Base-by-base conservation (phyloP, 2,329 filamentous ascomycete species). In the Alternaria viburni region DNA sequence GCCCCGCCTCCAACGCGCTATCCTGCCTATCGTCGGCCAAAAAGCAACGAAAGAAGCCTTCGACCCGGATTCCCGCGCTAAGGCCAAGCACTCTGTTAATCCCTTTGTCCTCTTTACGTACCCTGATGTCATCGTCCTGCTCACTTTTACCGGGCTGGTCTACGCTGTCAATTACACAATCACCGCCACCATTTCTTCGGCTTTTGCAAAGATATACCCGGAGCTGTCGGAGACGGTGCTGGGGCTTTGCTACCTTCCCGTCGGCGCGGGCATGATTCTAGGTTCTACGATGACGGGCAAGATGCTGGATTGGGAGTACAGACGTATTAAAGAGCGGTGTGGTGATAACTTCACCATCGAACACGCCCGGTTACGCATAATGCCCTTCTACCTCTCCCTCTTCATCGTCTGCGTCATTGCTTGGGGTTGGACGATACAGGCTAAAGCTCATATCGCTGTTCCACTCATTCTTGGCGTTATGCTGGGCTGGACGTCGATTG, bases 261-360 rank as follows among this genome's bases (percentile, higher is more conserved):
- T 87, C 23, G 87, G 87, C 0, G 81, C 82, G 0, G 86, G 86
- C 0, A 86, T 83, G 17, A 86, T 88, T 66, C 70, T 86, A 3
- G 86, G 86, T 1, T 86, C 85, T 0, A 73, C 87, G 0, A 69
- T 84, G 11, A 86, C 83, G 0, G 86, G 87, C 17, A 86, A 82
- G 52, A 77, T 88, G 30, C 80, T 88, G 0, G 83, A 88, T 64
- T 59, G 74, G 15, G 84, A 88, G 59, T 88, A 87, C 67, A 78
- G 76, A 2, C 80, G 80, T 0, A 71, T 75, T 59, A 77, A 77
- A 49, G 61, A 59, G 17, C 68, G 61, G 6, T 47, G 59, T 13
- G 68, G 68, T 21, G 65, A 67, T 0, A 61, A 69, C 10, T 75
- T 76, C 57, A 73, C 71, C 2, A 75, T 75, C 10, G 74, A 76